Evolutionary conservation across 192 early-diverging fungal genomes (phyloP).

Genomic region (Coemansia sp.): DNA sequence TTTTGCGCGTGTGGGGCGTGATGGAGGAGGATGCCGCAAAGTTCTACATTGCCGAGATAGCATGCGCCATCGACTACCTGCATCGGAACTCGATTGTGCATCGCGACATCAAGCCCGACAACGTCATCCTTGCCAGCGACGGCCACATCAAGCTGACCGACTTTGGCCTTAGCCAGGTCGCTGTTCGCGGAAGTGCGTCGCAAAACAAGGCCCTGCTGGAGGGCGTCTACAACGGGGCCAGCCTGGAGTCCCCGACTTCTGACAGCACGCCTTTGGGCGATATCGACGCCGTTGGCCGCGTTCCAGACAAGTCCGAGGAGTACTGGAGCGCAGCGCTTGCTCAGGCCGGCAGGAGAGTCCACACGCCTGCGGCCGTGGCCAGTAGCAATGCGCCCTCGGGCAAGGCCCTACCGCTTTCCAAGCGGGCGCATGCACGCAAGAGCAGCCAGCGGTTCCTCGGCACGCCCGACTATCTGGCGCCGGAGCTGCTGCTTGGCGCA

Average conservation of each 20-base stretch:
- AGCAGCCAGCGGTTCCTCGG: constrained; percentile 61
- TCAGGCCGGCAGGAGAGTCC: constrained; percentile 17
- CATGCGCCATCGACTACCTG: constrained; percentile 85
- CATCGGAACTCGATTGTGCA: constrained; percentile 89
- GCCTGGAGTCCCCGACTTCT: constrained; percentile 18
- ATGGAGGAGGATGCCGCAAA: constrained; percentile 78
- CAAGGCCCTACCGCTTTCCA: constrained; percentile 44
- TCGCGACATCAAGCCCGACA: constrained; percentile 76
- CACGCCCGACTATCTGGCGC: constrained; percentile 93
- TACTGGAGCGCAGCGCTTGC: constrained; percentile 36
- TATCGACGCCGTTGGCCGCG: constrained; percentile 13
- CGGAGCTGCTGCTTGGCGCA: constrained; percentile 84
- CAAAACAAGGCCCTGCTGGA: constrained; percentile 26
- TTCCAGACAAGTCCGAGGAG: constrained; percentile 35
- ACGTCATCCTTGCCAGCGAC: constrained; percentile 81
- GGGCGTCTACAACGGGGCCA: constrained; percentile 19
- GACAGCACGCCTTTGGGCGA: constrained; percentile 24
- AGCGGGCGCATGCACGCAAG: constrained; percentile 49
- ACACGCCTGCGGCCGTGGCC: constrained; percentile 12
- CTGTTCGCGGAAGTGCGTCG: constrained; percentile 46
- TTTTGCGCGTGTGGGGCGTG: constrained; percentile 68
- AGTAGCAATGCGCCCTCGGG: constrained; percentile 16
- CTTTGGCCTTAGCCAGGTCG: constrained; percentile 88
- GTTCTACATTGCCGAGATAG: constrained; percentile 90
- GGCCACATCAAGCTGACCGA: constrained; percentile 94